These are phyloP conservation scores for Leavenworthia alabamica DNA, from an alignment of 345 rosid species.

Conservation along the genomic window DNA sequence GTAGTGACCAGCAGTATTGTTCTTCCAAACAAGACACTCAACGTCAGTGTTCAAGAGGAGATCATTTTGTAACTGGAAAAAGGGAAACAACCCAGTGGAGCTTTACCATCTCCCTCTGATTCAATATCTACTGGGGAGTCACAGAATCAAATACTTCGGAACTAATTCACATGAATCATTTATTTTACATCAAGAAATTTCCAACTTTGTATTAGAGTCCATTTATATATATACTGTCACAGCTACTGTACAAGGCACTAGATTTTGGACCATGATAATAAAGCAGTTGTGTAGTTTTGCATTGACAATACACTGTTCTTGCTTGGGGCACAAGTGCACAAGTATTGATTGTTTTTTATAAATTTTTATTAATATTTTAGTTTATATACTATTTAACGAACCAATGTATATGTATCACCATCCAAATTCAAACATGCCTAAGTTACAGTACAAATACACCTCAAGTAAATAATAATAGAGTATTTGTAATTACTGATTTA, in stretches of 20 bases:
- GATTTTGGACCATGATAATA: constrained; percentile 22
- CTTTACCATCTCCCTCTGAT: constrained; percentile 10
- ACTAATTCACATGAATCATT: constrained; percentile 4
- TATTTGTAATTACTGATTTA: neutral
- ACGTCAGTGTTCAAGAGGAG: constrained; percentile 70
- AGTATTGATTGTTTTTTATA: too few relatives aligned
- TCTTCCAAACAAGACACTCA: constrained; percentile 83
- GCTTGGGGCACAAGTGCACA: too few relatives aligned
- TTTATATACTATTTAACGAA: too few relatives aligned
- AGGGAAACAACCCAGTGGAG: neutral
- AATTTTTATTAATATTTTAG: too few relatives aligned
- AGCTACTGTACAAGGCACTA: constrained; percentile 18
- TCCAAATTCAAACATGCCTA: too few relatives aligned
- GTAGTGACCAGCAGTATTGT: constrained; percentile 82
- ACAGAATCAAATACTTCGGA: constrained; percentile 15
- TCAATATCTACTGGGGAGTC: constrained; percentile 7
- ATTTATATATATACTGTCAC: neutral
- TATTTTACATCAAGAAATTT: constrained; percentile 3
- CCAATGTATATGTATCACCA: too few relatives aligned
- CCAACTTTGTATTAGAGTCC: constrained; percentile 8
- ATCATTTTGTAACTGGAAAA: constrained; percentile 48
- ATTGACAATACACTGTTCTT: neutral
- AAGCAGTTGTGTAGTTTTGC: constrained; percentile 1
- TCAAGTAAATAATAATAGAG: neutral
- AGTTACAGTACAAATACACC: neutral